A percentile compares a stretch with the other conserved stretches of the same genome.
These are phyloP conservation scores for Hura crepitans DNA, from an alignment of 441 rosid genomes.

Conservation along the genomic window DNA sequence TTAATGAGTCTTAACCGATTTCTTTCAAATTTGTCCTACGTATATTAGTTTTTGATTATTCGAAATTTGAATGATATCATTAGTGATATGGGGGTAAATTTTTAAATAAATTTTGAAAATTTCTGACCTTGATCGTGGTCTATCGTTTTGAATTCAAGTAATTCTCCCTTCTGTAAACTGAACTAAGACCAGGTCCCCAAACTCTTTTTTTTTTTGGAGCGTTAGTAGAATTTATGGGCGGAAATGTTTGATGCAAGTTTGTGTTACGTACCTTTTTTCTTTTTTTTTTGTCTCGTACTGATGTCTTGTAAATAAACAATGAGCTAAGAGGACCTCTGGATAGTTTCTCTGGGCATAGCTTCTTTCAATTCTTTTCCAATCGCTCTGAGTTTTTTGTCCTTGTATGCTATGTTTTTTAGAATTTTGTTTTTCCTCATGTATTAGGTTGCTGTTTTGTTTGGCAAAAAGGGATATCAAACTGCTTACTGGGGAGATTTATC, in stretches of 20 bases:
- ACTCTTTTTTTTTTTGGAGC: neutral
- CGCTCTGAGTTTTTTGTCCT: neutral
- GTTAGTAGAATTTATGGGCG: neutral
- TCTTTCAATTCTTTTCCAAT: neutral
- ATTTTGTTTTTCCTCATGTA: neutral
- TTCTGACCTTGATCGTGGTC: neutral
- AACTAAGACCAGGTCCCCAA: neutral
- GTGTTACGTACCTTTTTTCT: neutral
- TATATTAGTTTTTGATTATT: neutral
- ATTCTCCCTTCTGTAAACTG: neutral
- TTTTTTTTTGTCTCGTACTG: neutral
- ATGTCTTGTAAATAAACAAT: neutral
- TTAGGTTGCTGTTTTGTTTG: conserved; percentile 30
- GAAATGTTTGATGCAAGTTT: neutral
- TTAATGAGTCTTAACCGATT: neutral
- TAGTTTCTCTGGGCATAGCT: neutral
- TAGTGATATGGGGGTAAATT: neutral
- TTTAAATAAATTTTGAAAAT: conserved; percentile 1
- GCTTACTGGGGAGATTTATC: conserved; percentile 30
- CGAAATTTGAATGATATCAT: conserved; percentile 12
- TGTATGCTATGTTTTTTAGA: neutral
- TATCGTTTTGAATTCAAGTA: conserved; percentile 10
- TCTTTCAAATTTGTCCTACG: neutral
- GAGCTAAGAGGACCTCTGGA: neutral
- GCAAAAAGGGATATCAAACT: conserved; percentile 23